Evolutionary conservation across 768 basidiomycete genomes (phyloP).

Genomic region (Pilatotrama ljubarskyi): DNA sequence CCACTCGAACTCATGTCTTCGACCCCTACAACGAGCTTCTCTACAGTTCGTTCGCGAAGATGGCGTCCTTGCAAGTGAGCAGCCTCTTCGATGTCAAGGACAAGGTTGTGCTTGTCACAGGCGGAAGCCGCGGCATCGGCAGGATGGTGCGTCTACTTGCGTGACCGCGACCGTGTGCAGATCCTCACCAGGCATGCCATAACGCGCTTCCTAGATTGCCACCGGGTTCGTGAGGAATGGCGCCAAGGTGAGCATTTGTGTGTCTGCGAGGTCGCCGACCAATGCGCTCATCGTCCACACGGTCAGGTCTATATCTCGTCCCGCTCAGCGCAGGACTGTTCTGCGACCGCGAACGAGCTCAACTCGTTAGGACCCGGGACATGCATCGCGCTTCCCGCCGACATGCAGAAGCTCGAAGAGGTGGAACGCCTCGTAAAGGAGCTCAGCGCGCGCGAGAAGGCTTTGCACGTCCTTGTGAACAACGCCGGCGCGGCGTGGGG

Average conservation of each 20-base stretch:
- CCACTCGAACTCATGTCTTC: background rate
- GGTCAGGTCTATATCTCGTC: slow-evolving; percentile 62
- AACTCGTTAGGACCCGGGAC: slow-evolving; percentile 52
- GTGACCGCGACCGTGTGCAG: background rate
- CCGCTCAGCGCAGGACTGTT: slow-evolving; percentile 52
- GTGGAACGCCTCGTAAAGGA: slow-evolving; percentile 54
- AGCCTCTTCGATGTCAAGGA: slow-evolving; percentile 52
- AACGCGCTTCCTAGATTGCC: too few species aligned
- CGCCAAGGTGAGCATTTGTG: slow-evolving; percentile 42
- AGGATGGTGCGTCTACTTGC: slow-evolving; percentile 49
- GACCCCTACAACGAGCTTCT: background rate
- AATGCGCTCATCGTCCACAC: background rate
- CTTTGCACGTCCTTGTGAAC: slow-evolving; percentile 60
- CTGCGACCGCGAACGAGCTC: slow-evolving; percentile 52
- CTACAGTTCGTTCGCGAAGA: slow-evolving; percentile 17
- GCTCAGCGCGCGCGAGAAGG: slow-evolving; percentile 51
- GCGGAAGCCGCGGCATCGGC: slow-evolving; percentile 66
- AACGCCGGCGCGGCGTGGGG: slow-evolving; percentile 66
- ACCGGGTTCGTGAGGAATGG: slow-evolving; percentile 64
- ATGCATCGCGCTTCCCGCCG: slow-evolving; percentile 55
- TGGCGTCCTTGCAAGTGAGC: slow-evolving; percentile 38
- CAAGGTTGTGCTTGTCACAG: slow-evolving; percentile 61
- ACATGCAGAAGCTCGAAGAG: slow-evolving; percentile 54
- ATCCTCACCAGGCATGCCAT: background rate
- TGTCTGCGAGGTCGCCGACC: background rate